These are phyloP conservation scores for Penicillium lividum DNA, from an alignment of 495 filamentous ascomycete species.

Conservation along the genomic window DNA sequence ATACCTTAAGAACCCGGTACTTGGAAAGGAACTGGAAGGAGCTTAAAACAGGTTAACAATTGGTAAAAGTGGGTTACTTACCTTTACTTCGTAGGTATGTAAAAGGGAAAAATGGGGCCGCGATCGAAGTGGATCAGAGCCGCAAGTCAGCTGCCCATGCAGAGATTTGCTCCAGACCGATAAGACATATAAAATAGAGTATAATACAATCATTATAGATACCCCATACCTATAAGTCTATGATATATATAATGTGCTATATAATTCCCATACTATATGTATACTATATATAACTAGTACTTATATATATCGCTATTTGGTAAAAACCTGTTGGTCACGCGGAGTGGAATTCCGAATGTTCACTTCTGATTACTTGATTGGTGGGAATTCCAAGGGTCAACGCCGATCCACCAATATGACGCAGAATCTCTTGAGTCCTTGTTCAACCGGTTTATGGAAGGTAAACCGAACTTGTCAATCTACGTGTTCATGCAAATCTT, in stretches of 20 bases:
- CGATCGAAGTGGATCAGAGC: constrained; percentile 26
- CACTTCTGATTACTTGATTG: background rate
- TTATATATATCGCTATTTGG: background rate
- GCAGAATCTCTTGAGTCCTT: background rate
- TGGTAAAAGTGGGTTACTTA: no score
- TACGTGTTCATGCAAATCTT: background rate
- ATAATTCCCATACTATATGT: no score
- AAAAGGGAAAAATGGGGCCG: constrained; percentile 10
- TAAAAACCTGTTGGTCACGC: background rate
- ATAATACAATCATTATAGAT: background rate
- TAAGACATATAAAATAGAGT: no score
- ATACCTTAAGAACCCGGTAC: no score
- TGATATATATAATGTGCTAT: no score
- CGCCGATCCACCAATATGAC: background rate
- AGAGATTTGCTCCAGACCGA: constrained; percentile 21
- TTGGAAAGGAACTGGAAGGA: no score
- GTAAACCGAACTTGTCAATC: constrained; percentile 1
- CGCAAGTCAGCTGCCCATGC: constrained; percentile 32
- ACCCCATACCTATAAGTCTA: no score
- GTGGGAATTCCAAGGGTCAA: background rate
- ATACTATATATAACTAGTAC: no score
- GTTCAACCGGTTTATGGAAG: constrained; percentile 4
- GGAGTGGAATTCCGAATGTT: background rate
- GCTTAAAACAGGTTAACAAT: no score
- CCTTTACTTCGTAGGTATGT: no score